phyloP scores from a whole-genome alignment of 2,329 filamentous ascomycete species.

The Aspergillus unguis region DNA sequence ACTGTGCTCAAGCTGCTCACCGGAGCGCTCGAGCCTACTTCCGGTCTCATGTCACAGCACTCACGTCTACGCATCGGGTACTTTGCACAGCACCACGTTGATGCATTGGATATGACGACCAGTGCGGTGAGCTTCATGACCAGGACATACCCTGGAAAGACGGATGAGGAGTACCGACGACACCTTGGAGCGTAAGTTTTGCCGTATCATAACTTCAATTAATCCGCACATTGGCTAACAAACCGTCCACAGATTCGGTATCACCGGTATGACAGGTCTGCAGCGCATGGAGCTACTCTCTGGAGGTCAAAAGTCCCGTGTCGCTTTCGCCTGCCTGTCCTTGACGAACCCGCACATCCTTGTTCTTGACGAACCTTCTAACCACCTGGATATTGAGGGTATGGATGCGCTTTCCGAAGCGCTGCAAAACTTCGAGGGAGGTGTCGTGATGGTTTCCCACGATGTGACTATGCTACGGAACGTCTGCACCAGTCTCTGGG shows the following conservation, averaged over 20 bases:
- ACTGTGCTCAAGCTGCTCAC: constrained; percentile 98
- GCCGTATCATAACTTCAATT: not conserved
- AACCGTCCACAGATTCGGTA: constrained; percentile 51
- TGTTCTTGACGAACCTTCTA: constrained; percentile 96
- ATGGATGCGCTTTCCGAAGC: constrained; percentile 93
- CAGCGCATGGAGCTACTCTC: constrained; percentile 94
- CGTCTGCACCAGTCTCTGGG: constrained; percentile 92
- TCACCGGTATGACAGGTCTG: constrained; percentile 90
- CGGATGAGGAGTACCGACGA: constrained; percentile 94
- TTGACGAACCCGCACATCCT: constrained; percentile 94
- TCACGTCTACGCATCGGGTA: constrained; percentile 87
- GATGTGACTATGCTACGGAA: constrained; percentile 98
- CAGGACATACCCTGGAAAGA: constrained; percentile 81
- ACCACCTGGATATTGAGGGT: constrained; percentile 97
- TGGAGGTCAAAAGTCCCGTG: constrained; percentile 96
- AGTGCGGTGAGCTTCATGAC: constrained; percentile 97
- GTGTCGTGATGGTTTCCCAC: constrained; percentile 97
- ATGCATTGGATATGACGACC: constrained; percentile 83
- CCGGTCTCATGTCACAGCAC: constrained; percentile 82
- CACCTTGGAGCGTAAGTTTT: constrained; percentile 81
- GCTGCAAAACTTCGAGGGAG: constrained; percentile 81
- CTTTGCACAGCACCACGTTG: constrained; percentile 98
- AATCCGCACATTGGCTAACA: not conserved
- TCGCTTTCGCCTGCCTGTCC: constrained; percentile 94
- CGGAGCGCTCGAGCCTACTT: constrained; percentile 71